phyloP scores from a whole-genome alignment of 2,329 filamentous ascomycete species.

The Phyllosticta paracitricarpa region DNA sequence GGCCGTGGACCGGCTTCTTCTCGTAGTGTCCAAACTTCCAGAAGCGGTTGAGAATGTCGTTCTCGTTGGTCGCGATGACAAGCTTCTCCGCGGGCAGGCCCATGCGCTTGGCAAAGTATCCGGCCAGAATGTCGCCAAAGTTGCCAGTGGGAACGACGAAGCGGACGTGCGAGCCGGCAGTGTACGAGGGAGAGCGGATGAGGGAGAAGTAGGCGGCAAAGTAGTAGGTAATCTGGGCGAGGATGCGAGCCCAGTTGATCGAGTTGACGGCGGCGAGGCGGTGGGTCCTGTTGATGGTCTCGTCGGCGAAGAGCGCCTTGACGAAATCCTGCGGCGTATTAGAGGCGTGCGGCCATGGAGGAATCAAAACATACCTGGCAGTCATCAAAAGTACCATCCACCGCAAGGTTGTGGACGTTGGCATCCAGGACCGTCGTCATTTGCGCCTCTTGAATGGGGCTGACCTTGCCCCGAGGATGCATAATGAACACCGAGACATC shows the following conservation, averaged over 20 bases:
- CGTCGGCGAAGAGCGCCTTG: slow-evolving; percentile 82
- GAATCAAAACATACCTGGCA: slow-evolving; percentile 55
- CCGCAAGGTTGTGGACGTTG: slow-evolving; percentile 87
- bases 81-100: slow-evolving; percentile 81
- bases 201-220: slow-evolving; percentile 90
- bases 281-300: slow-evolving; percentile 69
- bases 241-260: slow-evolving; percentile 91
- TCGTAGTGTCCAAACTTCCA: slow-evolving; percentile 85
- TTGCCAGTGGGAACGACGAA: slow-evolving; percentile 93
- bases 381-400: slow-evolving; percentile 89
- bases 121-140: slow-evolving; percentile 89
- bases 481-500: slow-evolving; percentile 95
- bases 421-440: slow-evolving; percentile 89
- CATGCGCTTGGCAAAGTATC: slow-evolving; percentile 88
- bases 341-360: slow-evolving; percentile 10
- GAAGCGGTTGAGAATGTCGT: slow-evolving; percentile 93
- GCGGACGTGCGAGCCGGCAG: slow-evolving; percentile 54
- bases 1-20: slow-evolving; percentile 59
- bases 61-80: slow-evolving; percentile 90
- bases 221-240: slow-evolving; percentile 96
- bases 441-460: slow-evolving; percentile 86
- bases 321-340: slow-evolving; percentile 60
- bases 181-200: slow-evolving; percentile 48
- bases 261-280: slow-evolving; percentile 91
- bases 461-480: slow-evolving; percentile 82